These are phyloP conservation scores for Penicillium occitanis DNA, from an alignment of 2,329 filamentous ascomycete genomes.

Conservation along the genomic window DNA sequence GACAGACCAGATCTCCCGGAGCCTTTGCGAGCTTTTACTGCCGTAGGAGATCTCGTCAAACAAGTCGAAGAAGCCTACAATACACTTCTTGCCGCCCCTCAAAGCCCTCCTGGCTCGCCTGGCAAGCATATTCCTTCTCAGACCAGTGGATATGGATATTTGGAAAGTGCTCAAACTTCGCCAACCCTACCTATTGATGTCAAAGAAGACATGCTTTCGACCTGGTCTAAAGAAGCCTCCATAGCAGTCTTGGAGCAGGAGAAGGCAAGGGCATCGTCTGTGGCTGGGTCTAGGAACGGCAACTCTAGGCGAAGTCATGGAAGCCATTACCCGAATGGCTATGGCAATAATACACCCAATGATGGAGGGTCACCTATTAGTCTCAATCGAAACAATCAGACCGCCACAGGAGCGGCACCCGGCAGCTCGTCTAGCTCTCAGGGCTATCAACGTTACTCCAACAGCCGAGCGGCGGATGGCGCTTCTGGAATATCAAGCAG, in stretches of 20 bases:
- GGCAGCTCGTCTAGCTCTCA: constrained; percentile 32
- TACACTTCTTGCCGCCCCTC: constrained; percentile 60
- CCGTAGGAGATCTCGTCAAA: constrained; percentile 69
- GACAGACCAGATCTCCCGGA: constrained; percentile 53
- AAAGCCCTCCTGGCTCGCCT: constrained; percentile 68
- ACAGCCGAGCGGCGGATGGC: constrained; percentile 34
- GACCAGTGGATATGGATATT: constrained; percentile 54
- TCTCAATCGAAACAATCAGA: constrained; percentile 26
- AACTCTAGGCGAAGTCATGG: constrained; percentile 43
- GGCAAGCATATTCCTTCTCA: constrained; percentile 63
- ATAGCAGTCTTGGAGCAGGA: constrained; percentile 66
- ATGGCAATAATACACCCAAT: constrained; percentile 34
- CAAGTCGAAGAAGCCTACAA: constrained; percentile 72
- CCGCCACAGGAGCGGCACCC: constrained; percentile 19
- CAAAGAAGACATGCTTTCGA: constrained; percentile 71
- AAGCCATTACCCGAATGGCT: constrained; percentile 33
- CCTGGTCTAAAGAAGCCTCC: constrained; percentile 77
- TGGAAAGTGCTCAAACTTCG: constrained; percentile 41
- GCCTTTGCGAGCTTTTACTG: constrained; percentile 65
- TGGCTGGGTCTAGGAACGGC: constrained; percentile 71
- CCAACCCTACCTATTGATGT: constrained; percentile 65
- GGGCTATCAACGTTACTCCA: constrained; percentile 39
- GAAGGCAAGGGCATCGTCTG: constrained; percentile 68
- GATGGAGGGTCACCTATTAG: constrained; percentile 28
- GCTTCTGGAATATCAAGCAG: constrained; percentile 40